These are phyloP conservation scores for Ophiocordyceps polyrhachis-furcata DNA, from an alignment of 2,329 filamentous ascomycete genomes.

Conservation along the genomic window DNA sequence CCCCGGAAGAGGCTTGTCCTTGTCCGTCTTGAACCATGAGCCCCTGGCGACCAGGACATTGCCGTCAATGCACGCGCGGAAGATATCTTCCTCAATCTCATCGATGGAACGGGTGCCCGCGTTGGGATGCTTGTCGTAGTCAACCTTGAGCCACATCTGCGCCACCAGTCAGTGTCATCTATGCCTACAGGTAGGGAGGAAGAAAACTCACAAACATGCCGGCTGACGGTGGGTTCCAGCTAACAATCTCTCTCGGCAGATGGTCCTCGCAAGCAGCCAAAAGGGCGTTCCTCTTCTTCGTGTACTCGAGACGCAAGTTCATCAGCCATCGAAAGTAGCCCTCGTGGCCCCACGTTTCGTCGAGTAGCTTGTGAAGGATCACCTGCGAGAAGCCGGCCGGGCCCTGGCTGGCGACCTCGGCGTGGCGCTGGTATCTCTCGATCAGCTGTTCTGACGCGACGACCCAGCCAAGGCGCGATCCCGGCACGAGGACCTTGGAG, in stretches of 20 bases:
- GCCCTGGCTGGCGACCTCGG: slow-evolving; percentile 69
- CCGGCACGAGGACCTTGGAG: slow-evolving; percentile 77
- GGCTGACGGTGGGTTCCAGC: slow-evolving; percentile 62
- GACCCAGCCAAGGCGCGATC: slow-evolving; percentile 71
- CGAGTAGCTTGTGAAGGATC: slow-evolving; percentile 71
- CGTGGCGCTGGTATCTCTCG: slow-evolving; percentile 64
- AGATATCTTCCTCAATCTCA: slow-evolving; percentile 73
- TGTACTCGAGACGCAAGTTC: slow-evolving; percentile 65
- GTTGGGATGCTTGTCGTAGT: slow-evolving; percentile 47
- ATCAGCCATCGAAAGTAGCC: slow-evolving; percentile 85
- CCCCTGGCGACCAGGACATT: slow-evolving; percentile 70
- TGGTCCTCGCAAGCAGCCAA: slow-evolving; percentile 63
- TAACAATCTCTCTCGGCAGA: slow-evolving; percentile 54
- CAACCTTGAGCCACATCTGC: slow-evolving; percentile 55
- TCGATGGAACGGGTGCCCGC: slow-evolving; percentile 31
- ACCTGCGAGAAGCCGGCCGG: slow-evolving; percentile 73
- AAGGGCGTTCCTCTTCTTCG: slow-evolving; percentile 56
- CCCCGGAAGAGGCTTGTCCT: slow-evolving; percentile 35
- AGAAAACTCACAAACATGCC: slow-evolving; percentile 72
- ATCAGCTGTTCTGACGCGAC: slow-evolving; percentile 73
- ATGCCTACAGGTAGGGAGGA: not conserved
- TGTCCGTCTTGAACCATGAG: slow-evolving; percentile 78
- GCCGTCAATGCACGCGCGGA: slow-evolving; percentile 53
- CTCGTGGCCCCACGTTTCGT: slow-evolving; percentile 84
- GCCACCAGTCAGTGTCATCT: not conserved